A percentile compares a stretch with the other conserved stretches of the same genome.
Evolutionary conservation across 305 asterid genomes (phyloP).

Genomic region (Solanum hybrid): DNA sequence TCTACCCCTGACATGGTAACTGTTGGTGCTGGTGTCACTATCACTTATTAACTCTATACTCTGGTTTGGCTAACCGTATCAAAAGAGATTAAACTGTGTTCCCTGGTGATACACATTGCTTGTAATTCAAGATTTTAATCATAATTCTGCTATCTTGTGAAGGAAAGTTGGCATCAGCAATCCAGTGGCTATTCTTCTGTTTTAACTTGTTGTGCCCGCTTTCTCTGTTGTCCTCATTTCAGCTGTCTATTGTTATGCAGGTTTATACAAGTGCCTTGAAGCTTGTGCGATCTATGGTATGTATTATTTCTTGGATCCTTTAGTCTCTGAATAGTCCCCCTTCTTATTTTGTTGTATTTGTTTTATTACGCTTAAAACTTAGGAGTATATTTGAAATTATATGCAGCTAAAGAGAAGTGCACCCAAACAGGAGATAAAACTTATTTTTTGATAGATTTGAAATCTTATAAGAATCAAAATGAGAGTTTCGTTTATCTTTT

Average conservation of each 20-base stretch:
- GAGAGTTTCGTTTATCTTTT: not conserved
- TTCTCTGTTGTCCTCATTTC: not conserved
- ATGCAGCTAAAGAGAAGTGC: not conserved
- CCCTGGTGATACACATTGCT: not conserved
- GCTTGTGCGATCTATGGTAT: slow-evolving; percentile 97
- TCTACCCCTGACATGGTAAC: not conserved
- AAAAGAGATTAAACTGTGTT: not conserved
- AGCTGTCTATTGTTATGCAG: slow-evolving; percentile 29
- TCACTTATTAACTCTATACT: not conserved
- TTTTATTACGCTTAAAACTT: not conserved
- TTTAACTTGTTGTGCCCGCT: not conserved
- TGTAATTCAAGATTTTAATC: not conserved
- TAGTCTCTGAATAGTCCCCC: not conserved
- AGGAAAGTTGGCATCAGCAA: not conserved
- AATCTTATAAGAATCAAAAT: not conserved
- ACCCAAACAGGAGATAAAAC: not conserved
- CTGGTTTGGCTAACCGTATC: not conserved
- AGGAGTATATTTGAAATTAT: not conserved
- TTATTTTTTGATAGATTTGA: not conserved
- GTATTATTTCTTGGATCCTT: slow-evolving; percentile 10
- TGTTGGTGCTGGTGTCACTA: not conserved
- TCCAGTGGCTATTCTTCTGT: not conserved
- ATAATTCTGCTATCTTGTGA: not conserved
- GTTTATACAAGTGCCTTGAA: slow-evolving; percentile 94
- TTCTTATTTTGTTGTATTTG: not conserved